Evolutionary conservation across 495 filamentous ascomycete genomes (phyloP).

Genomic region (Talaromyces nanjingensis): DNA sequence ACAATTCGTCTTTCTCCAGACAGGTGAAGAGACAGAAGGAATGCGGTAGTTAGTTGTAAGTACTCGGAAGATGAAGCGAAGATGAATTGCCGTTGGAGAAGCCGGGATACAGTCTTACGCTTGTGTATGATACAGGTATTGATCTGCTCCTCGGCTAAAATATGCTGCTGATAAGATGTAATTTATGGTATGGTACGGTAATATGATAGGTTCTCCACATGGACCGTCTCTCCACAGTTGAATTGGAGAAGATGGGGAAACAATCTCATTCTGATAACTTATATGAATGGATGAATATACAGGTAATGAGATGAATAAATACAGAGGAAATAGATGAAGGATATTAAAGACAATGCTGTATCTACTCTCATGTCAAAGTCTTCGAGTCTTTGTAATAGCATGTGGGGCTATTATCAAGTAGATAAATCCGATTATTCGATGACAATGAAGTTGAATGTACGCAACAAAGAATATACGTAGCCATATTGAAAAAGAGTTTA

Average conservation of each 20-base stretch:
- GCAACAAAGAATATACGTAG: background rate
- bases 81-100: conserved; percentile 5
- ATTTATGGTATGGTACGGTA: conserved; percentile 1
- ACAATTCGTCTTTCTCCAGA: too few relatives aligned
- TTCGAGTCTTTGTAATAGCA: too few relatives aligned
- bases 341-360: too few relatives aligned
- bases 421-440: background rate
- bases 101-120: background rate
- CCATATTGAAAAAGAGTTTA: background rate
- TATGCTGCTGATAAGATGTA: background rate
- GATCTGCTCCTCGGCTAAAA: background rate
- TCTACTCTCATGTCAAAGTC: too few relatives aligned
- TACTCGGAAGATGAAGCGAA: background rate
- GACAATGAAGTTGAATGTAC: background rate
- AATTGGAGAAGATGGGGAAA: conserved; percentile 1
- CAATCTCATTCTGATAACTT: too few relatives aligned
- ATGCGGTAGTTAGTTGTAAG: background rate
- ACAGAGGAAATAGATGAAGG: too few relatives aligned
- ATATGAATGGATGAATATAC: background rate
- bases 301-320: too few relatives aligned
- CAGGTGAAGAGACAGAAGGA: too few relatives aligned
- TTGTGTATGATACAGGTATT: background rate
- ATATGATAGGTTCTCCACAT: background rate
- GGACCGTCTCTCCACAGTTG: background rate
- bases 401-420: too few relatives aligned